Evolutionary conservation across 192 early-diverging fungal species (phyloP).

Genomic region (Backusella circina): DNA sequence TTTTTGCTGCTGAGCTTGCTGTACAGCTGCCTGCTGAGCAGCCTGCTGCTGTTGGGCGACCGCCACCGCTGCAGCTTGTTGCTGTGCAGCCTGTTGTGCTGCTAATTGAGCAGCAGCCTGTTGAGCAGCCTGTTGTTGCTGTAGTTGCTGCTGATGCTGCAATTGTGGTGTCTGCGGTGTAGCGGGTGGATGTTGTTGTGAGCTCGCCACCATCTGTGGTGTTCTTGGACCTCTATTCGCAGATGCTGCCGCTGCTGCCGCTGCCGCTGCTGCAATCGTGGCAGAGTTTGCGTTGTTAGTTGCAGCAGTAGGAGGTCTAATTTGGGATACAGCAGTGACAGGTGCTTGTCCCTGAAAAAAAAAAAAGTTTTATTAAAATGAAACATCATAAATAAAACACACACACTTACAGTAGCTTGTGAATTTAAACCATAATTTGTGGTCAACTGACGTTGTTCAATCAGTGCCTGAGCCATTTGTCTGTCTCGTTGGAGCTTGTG

Average conservation of each 20-base stretch:
- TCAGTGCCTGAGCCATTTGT: slow-evolving; percentile 41
- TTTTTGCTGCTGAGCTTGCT: slow-evolving; percentile 11
- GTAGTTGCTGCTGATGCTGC: not conserved
- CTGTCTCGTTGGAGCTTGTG: slow-evolving; percentile 48
- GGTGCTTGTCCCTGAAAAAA: slow-evolving; percentile 19
- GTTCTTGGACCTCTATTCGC: not conserved
- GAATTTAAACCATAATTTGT: slow-evolving; percentile 39
- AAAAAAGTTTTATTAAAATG: slow-evolving; percentile 23
- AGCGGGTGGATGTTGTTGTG: not conserved
- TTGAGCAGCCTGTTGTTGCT: slow-evolving; percentile 28
- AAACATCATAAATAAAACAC: not conserved
- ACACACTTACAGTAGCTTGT: slow-evolving; percentile 19
- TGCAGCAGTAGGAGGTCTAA: slow-evolving; percentile 17
- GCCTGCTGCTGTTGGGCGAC: slow-evolving; percentile 35
- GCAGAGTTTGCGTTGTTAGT: slow-evolving; percentile 17
- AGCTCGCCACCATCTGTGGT: not conserved
- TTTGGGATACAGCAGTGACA: slow-evolving; percentile 18
- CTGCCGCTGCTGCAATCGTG: slow-evolving; percentile 21
- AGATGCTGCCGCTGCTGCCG: slow-evolving; percentile 12
- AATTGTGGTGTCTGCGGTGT: not conserved
- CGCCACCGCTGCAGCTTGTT: slow-evolving; percentile 24
- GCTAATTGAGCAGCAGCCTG: not conserved
- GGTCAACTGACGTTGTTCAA: slow-evolving; percentile 47
- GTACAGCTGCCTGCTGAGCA: slow-evolving; percentile 2
- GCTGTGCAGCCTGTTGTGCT: slow-evolving; percentile 4